phyloP scores from a whole-genome alignment of 805 yeast species.

The Zygosaccharomyces bailii region DNA sequence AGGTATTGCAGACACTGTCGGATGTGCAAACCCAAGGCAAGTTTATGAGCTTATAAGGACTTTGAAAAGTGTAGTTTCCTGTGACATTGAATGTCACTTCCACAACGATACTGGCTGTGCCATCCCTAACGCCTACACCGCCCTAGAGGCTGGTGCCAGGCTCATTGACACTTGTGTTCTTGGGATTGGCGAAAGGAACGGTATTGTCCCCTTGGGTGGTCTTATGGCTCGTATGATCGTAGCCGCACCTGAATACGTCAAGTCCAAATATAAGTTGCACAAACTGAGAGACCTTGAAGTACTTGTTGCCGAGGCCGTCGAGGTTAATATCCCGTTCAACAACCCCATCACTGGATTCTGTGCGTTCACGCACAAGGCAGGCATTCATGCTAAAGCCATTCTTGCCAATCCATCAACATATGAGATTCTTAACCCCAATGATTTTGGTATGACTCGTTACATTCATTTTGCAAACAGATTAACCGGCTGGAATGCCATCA shows the following conservation, averaged over 20 bases:
- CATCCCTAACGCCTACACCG: slow-evolving; percentile 97
- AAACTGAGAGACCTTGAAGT: slow-evolving; percentile 94
- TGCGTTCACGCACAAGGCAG: slow-evolving; percentile 99
- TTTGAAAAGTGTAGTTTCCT: slow-evolving; percentile 84
- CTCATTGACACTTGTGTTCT: slow-evolving; percentile 91
- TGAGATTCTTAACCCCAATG: slow-evolving; percentile 91
- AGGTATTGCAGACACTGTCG: slow-evolving; percentile 99
- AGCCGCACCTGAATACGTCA: slow-evolving; percentile 93
- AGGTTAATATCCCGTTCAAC: slow-evolving; percentile 95
- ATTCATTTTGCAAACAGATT: slow-evolving; percentile 97
- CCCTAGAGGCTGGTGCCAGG: slow-evolving; percentile 95
- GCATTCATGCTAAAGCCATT: slow-evolving; percentile 98
- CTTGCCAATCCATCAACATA: slow-evolving; percentile 98
- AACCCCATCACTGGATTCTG: slow-evolving; percentile 99
- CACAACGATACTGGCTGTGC: slow-evolving; percentile 99
- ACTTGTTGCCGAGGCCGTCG: slow-evolving; percentile 95
- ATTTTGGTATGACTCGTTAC: slow-evolving; percentile 93
- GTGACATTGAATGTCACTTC: slow-evolving; percentile 98
- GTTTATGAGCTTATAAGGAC: slow-evolving; percentile 96
- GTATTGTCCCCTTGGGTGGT: slow-evolving; percentile 96
- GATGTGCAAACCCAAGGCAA: slow-evolving; percentile 98
- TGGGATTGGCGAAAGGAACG: slow-evolving; percentile 98
- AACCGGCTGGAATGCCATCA: slow-evolving; percentile 99
- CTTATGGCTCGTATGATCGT: slow-evolving; percentile 99
- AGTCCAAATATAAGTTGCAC: slow-evolving; percentile 90